These are phyloP conservation scores for Acer negundo DNA, from an alignment of 345 rosid species.

Conservation along the genomic window DNA sequence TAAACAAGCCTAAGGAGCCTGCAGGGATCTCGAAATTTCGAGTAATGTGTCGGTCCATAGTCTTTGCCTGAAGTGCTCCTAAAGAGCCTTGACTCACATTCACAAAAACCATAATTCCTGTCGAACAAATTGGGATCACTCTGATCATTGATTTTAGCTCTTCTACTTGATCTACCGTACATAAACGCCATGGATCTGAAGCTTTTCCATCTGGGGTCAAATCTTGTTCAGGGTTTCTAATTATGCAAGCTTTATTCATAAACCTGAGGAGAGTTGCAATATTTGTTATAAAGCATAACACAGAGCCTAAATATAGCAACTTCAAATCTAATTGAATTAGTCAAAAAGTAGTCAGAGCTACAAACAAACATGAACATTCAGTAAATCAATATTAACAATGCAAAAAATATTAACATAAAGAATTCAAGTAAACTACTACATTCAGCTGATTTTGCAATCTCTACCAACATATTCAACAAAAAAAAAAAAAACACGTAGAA, in stretches of 20 bases:
- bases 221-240: slow-evolving; percentile 36
- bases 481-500: too few species aligned
- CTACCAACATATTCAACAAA: too few species aligned
- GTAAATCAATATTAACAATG: too few species aligned
- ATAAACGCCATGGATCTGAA: slow-evolving; percentile 45
- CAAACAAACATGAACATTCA: too few species aligned
- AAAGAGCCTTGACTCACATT: slow-evolving; percentile 40
- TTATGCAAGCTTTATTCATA: slow-evolving; percentile 58
- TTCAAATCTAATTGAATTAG: too few species aligned
- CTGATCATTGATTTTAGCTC: slow-evolving; percentile 53
- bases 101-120: slow-evolving; percentile 44
- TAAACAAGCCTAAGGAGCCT: slow-evolving; percentile 43
- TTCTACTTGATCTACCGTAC: slow-evolving; percentile 61
- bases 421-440: too few species aligned
- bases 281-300: too few species aligned
- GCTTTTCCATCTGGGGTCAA: slow-evolving; percentile 33
- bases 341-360: too few species aligned
- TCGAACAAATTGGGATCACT: slow-evolving; percentile 53
- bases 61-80: slow-evolving; percentile 39
- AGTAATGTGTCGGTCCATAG: slow-evolving; percentile 56
- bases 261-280: slow-evolving; percentile 31
- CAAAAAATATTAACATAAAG: too few species aligned
- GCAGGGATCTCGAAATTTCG: slow-evolving; percentile 50
- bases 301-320: too few species aligned
- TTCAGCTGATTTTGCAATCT: too few species aligned